A percentile compares a stretch with the other conserved stretches of the same genome.
phyloP scores from a whole-genome alignment of 805 yeast genomes.

The Spathaspora gorwiae region DNA sequence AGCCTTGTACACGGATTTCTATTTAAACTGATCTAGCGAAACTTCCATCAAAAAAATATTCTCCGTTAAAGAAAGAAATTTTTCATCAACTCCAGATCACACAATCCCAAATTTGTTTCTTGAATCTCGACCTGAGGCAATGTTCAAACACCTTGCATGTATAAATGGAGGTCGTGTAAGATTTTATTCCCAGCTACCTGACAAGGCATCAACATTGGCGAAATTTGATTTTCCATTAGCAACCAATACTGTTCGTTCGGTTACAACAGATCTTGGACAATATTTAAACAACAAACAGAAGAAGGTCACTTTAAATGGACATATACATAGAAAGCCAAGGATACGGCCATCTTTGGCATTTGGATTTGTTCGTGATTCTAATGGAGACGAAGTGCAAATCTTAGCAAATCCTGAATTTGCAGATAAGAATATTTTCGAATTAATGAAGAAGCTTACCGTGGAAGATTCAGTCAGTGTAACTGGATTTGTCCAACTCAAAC shows the following conservation, averaged over 20 bases:
- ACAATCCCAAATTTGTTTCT: too few species aligned
- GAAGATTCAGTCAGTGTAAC: constrained; percentile 73
- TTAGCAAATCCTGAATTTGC: constrained; percentile 39
- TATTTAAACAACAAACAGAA: constrained; percentile 5
- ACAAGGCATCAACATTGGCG: constrained; percentile 16
- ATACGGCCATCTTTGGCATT: constrained; percentile 67
- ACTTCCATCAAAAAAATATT: too few species aligned
- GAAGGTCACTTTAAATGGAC: constrained; percentile 64
- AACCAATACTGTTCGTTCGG: constrained; percentile 21
- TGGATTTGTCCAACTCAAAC: constrained; percentile 43
- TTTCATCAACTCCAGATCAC: too few species aligned
- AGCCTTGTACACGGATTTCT: too few species aligned
- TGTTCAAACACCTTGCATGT: too few species aligned
- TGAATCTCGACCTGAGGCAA: too few species aligned
- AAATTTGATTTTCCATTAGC: constrained; percentile 35
- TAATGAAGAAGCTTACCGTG: constrained; percentile 47
- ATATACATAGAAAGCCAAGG: constrained; percentile 75
- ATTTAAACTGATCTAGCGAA: too few species aligned
- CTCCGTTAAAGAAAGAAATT: too few species aligned
- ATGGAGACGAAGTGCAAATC: constrained; percentile 62
- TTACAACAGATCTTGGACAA: constrained; percentile 8
- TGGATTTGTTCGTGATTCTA: constrained; percentile 68
- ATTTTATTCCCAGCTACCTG: constrained; percentile 14
- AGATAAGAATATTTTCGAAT: constrained; percentile 26
- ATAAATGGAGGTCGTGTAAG: background rate